Evolutionary conservation across 2,329 filamentous ascomycete genomes (phyloP), one percentile per base, ranked within the genome.

Genomic region (Epichloe scottii): DNA sequence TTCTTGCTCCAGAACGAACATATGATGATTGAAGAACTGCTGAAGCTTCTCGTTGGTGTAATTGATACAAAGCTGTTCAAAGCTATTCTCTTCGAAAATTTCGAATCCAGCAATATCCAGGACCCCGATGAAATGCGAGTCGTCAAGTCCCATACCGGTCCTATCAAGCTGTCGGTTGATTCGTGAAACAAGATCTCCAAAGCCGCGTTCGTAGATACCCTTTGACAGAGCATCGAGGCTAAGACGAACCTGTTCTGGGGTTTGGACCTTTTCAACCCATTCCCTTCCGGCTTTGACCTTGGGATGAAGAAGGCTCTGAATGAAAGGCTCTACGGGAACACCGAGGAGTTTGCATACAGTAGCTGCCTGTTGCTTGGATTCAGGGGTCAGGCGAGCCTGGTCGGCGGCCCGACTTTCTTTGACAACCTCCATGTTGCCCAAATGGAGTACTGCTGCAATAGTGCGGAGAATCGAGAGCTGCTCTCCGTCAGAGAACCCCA

Each of bases 21-120:
- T 98, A 72, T 98, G 94, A 65, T 98, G 93, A 62, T 98, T 98
- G 78, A 98, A 98, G 68, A 98, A 98, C 59, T 98, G 93, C 63
- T 98, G 93, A 6, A 98, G 80, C 67, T 96, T 98, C 68, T 98
- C 93, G 69, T 98, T 98, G 55, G 94, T 97, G 69, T 98, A 98
- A 69, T 98, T 98, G 77, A 98, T 98, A 73, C 93, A 98, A 5
- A 98, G 78, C 67, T 98, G 93, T 66, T 98, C 93, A 62, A 98
- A 98, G 72, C 91, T 96, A 72, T 98, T 98, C 62, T 88, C 81
- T 59, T 98, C 90, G 60, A 98, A 98, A 53, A 98, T 98, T 64
- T 98, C 93, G 68, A 98, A 98, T 54, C 93, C 93, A 56, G 94
- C 94, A 68, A 98, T 98, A 79, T 98, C 93, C 41, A 98, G 82